Conservation (phyloP, 1,284 basidiomycete genomes). For the Sphaerobolus stellatus region DNA sequence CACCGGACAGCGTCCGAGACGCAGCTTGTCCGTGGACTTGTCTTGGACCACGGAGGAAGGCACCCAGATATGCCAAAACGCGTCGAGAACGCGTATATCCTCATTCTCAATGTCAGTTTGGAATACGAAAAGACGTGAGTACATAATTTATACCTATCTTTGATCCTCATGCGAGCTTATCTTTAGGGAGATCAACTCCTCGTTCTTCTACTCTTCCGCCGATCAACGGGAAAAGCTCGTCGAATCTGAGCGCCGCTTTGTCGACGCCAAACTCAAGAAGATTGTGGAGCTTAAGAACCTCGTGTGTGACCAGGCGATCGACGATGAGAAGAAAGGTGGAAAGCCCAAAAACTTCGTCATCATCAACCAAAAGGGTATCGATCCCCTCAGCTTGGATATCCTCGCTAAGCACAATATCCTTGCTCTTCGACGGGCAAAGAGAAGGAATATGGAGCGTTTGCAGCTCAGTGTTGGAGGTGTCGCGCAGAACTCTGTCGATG, state of each 20-base stretch:
- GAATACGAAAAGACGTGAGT: conserved; percentile 99
- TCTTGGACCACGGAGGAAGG: conserved; percentile 93
- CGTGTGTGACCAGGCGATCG: conserved; percentile 91
- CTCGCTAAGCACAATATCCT: conserved; percentile 97
- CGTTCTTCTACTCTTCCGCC: conserved; percentile 99
- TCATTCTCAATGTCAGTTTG: conserved; percentile 96
- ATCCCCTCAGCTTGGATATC: conserved; percentile 95
- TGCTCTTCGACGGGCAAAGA: conserved; percentile 92
- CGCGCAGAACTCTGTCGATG: conserved; percentile 98
- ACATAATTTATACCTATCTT: conserved; percentile 7
- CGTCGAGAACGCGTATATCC: conserved; percentile 93
- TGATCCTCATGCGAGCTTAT: conserved; percentile 13
- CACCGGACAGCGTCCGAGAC: conserved; percentile 98
- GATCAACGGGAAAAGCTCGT: conserved; percentile 99
- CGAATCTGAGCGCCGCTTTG: conserved; percentile 93
- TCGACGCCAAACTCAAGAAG: conserved; percentile 94
- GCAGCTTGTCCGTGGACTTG: conserved; percentile 93
- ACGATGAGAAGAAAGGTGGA: conserved; percentile 68
- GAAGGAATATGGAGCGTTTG: conserved; percentile 95
- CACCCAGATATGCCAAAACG: conserved; percentile 99
- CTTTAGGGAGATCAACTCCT: conserved; percentile 97
- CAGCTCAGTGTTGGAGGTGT: conserved; percentile 94
- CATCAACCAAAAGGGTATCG: conserved; percentile 99
- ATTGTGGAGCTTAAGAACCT: conserved; percentile 96
- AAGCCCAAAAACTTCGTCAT: conserved; percentile 87